A percentile compares a stretch with the other conserved stretches of the same genome.
Conservation (phyloP, 495 filamentous ascomycete genomes). For the Penicillium canescens region DNA sequence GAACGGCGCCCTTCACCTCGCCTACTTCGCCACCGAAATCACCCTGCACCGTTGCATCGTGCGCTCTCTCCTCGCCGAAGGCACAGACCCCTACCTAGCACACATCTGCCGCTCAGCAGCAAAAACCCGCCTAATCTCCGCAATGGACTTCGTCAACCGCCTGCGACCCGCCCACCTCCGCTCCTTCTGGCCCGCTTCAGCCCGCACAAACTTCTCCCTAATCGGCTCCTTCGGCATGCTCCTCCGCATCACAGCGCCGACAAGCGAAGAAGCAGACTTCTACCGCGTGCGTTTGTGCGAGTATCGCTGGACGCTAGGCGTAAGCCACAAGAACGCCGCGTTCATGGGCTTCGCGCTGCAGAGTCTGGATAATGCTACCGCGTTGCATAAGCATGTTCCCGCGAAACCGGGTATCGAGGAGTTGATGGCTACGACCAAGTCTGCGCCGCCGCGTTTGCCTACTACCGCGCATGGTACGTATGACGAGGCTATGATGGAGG, state of each 20-base stretch:
- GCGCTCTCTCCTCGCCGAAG: conserved; percentile 45
- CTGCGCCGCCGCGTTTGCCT: conserved; percentile 16
- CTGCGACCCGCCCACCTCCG: conserved; percentile 53
- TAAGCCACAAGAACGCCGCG: conserved; percentile 77
- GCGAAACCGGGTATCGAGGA: conserved; percentile 50
- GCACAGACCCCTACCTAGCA: conserved; percentile 60
- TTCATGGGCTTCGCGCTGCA: conserved; percentile 59
- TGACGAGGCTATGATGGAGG: conserved; percentile 25
- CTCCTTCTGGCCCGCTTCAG: conserved; percentile 57
- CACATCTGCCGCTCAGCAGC: conserved; percentile 93
- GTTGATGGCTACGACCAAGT: conserved; percentile 46
- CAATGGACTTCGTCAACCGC: conserved; percentile 60
- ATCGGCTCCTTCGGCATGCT: conserved; percentile 62
- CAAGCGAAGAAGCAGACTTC: conserved; percentile 91
- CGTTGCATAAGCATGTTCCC: conserved; percentile 49
- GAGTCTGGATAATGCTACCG: conserved; percentile 45
- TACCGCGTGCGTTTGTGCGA: conserved; percentile 83
- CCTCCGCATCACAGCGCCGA: conserved; percentile 83
- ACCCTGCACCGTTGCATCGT: conserved; percentile 63
- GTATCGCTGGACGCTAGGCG: conserved; percentile 91
- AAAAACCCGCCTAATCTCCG: conserved; percentile 56
- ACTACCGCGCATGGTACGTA: conserved; percentile 10
- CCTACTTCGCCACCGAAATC: conserved; percentile 63
- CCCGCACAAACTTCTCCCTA: conserved; percentile 54
- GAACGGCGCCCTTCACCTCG: conserved; percentile 58